Evolutionary conservation across 2,329 filamentous ascomycete species (phyloP).

Genomic region (Claviceps sp.): DNA sequence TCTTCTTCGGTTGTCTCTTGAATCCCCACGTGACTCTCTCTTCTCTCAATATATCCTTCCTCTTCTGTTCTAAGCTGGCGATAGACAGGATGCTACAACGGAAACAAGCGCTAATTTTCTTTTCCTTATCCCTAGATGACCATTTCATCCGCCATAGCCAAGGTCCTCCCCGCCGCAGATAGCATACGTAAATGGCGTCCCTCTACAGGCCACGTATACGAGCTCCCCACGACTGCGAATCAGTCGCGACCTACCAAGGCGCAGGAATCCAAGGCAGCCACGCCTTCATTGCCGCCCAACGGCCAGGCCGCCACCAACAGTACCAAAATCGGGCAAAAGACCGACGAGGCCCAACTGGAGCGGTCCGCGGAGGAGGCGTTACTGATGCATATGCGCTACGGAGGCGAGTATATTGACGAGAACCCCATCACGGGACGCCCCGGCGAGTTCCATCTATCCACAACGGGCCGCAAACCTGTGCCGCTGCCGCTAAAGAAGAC

Average conservation of each 20-base stretch:
- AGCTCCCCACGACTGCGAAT: conserved; percentile 18
- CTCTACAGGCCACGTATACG: conserved; percentile 38
- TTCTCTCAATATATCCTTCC: too few relatives aligned
- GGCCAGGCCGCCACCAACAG: conserved; percentile 21
- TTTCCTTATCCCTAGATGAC: conserved; percentile 22
- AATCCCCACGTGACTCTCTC: not conserved
- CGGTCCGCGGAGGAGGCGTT: conserved; percentile 45
- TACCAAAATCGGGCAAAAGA: conserved; percentile 18
- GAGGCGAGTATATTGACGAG: conserved; percentile 53
- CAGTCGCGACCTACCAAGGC: conserved; percentile 14
- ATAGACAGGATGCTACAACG: not conserved
- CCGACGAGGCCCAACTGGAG: conserved; percentile 27
- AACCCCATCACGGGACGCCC: conserved; percentile 54
- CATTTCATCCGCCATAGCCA: conserved; percentile 41
- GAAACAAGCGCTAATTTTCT: not conserved
- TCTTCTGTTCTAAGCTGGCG: not conserved
- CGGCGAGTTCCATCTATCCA: conserved; percentile 51
- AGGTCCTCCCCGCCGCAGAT: conserved; percentile 36
- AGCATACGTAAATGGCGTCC: conserved; percentile 41
- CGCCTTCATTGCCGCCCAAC: conserved; percentile 21
- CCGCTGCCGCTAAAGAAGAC: conserved; percentile 19
- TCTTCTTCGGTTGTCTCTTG: not conserved
- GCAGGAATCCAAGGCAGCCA: conserved; percentile 31
- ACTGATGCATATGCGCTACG: conserved; percentile 42
- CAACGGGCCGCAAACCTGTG: conserved; percentile 39